These are phyloP conservation scores for Paramecium pentaurelia DNA, from an alignment of 73 alveolate genomes.

Conservation along the genomic window DNA sequence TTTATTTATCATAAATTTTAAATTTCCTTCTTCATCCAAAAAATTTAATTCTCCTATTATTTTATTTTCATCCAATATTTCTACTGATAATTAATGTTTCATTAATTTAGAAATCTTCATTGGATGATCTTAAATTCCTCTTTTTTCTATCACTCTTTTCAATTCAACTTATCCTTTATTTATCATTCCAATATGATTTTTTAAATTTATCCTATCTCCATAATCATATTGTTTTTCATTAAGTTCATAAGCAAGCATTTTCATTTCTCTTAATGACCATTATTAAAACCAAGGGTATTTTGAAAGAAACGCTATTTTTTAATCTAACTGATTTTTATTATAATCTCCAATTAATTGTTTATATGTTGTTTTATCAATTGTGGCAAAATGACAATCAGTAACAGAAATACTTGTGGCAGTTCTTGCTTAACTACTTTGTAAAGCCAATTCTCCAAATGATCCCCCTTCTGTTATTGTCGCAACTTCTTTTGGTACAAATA, in stretches of 20 bases:
- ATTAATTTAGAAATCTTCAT: not conserved
- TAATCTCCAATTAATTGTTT: slow-evolving; percentile 2
- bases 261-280: slow-evolving; percentile 34
- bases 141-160: not conserved
- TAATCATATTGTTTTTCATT: not conserved
- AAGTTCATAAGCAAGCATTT: not conserved
- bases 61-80: not conserved
- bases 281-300: not conserved
- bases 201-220: not conserved
- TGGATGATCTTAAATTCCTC: slow-evolving; percentile 35
- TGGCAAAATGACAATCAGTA: slow-evolving; percentile 16
- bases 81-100: not conserved
- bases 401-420: not conserved
- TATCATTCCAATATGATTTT: not conserved
- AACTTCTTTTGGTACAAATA: not conserved
- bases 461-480: slow-evolving; percentile 15
- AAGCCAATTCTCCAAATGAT: slow-evolving; percentile 12
- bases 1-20: not conserved
- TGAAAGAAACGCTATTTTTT: not conserved
- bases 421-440: not conserved
- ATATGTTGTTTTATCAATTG: not conserved
- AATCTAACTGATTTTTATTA: slow-evolving; percentile 20
- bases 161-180: not conserved
- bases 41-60: slow-evolving; percentile 3
- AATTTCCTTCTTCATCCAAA: not conserved